Percentiles rank a stretch among this genome's conserved stretches.
phyloP scores from a whole-genome alignment of 257 asterid genomes.

The Solanum corneliomulleri region DNA sequence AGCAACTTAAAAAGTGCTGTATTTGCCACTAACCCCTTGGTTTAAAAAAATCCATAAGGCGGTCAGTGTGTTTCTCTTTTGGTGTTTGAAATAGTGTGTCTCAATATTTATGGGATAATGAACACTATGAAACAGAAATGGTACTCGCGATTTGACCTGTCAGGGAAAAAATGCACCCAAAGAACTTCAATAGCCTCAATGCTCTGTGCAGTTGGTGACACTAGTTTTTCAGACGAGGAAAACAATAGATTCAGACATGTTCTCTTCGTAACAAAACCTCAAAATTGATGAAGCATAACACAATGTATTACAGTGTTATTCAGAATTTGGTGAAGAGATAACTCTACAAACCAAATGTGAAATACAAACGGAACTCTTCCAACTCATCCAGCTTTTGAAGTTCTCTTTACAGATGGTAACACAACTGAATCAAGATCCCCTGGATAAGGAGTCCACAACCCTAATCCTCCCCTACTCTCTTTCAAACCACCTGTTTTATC shows the following conservation, averaged over 20 bases:
- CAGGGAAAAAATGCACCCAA: not conserved
- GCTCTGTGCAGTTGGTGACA: not conserved
- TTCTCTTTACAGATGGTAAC: conserved; percentile 70
- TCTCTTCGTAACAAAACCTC: not conserved
- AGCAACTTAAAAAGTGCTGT: not conserved
- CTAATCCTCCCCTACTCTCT: conserved; percentile 93
- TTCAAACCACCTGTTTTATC: conserved; percentile 52
- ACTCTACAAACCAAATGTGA: not conserved
- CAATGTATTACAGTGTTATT: not conserved
- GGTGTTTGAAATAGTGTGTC: not conserved
- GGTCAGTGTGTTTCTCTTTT: not conserved
- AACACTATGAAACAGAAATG: not conserved
- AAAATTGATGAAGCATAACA: not conserved
- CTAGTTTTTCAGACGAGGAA: not conserved
- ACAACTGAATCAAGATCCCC: conserved; percentile 63
- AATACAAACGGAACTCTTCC: not conserved
- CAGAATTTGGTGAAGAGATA: not conserved
- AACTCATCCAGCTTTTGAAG: conserved; percentile 80
- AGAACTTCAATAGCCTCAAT: not conserved
- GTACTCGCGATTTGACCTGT: not conserved
- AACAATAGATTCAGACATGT: not conserved
- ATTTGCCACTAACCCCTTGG: not conserved
- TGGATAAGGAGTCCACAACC: conserved; percentile 89
- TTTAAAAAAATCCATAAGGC: not conserved
- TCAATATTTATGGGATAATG: not conserved